phyloP scores from a whole-genome alignment of 805 yeast species.

The Barnettozyma botsteinii region DNA sequence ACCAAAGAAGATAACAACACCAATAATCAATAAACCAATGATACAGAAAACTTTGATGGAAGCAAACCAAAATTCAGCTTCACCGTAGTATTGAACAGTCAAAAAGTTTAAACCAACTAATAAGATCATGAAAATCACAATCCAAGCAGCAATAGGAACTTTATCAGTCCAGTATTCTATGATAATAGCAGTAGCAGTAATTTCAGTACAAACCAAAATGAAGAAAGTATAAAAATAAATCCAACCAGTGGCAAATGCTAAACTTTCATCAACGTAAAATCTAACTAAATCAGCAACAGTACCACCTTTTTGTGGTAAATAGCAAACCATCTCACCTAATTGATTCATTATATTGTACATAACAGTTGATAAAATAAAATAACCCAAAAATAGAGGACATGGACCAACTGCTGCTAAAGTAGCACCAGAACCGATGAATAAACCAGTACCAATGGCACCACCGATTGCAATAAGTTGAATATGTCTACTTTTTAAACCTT shows the following conservation, averaged over 20 bases:
- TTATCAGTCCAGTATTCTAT: conserved; percentile 50
- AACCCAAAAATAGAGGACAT: conserved; percentile 58
- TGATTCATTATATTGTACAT: conserved; percentile 61
- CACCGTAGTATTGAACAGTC: conserved; percentile 58
- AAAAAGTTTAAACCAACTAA: conserved; percentile 44
- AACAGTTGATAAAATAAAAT: conserved; percentile 54
- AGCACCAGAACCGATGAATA: conserved; percentile 68
- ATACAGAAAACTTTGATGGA: conserved; percentile 57
- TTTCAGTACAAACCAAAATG: conserved; percentile 35
- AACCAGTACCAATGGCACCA: conserved; percentile 81
- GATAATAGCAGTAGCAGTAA: conserved; percentile 53
- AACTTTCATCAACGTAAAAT: conserved; percentile 38
- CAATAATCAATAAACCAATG: conserved; percentile 52
- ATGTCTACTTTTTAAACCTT: conserved; percentile 53
- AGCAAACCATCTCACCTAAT: conserved; percentile 65
- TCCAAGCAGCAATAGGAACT: conserved; percentile 59
- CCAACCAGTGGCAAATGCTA: conserved; percentile 28
- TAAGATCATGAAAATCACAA: conserved; percentile 45
- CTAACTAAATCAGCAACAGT: conserved; percentile 55
- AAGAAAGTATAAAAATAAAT: conserved; percentile 25
- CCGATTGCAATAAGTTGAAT: conserved; percentile 80
- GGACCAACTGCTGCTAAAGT: conserved; percentile 67
- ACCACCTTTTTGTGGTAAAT: conserved; percentile 55
- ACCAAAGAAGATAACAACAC: conserved; percentile 56
- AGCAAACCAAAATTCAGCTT: conserved; percentile 56